Evolutionary conservation across 2,329 filamentous ascomycete genomes (phyloP), one percentile per base, ranked within the genome.

Genomic region (Colletotrichum incanum): DNA sequence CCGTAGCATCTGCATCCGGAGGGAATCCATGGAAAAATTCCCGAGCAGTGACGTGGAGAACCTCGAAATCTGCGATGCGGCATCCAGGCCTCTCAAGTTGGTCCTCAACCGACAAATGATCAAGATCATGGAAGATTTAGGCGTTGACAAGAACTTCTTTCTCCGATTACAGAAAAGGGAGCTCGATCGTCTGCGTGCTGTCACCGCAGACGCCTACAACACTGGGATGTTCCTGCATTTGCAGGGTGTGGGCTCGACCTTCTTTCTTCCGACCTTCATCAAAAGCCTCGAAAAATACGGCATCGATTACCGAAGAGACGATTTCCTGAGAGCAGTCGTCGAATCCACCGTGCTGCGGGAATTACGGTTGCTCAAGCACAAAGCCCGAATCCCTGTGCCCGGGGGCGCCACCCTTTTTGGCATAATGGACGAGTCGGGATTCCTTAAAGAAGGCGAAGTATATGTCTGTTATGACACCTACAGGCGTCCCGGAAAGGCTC

Each of bases 91-190:
- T 0, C 86, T 96, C 8, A 89, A 89, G 0, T 85, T 95, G 75
- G 89, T 91, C 23, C 86, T 97, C 1, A 97, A 97, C 77, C 90
- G 93, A 0, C 93, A 94, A 75, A 86, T 95, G 73, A 94, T 97
- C 82, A 97, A 97, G 79, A 94, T 97, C 6, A 80, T 97, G 0
- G 94, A 97, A 77, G 94, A 97, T 75, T 90, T 96, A 79, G 87
- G 88, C 0, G 90, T 93, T 0, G 78, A 85, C 0, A 77, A 83
- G 1, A 67, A 81, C 0, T 92, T 89, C 79, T 96, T 97, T 74
- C 78, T 92, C 14, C 77, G 85, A 0, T 81, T 94, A 1, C 94
- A 96, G 79, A 82, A 85, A 0, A 82, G 84, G n/a, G 92, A 92
- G 37, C 82, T 96, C 4, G 75, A 86, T 0, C 83, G 86, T 16